Conservation (phyloP, 305 asterid genomes). For the Fraxinus floribunda region DNA sequence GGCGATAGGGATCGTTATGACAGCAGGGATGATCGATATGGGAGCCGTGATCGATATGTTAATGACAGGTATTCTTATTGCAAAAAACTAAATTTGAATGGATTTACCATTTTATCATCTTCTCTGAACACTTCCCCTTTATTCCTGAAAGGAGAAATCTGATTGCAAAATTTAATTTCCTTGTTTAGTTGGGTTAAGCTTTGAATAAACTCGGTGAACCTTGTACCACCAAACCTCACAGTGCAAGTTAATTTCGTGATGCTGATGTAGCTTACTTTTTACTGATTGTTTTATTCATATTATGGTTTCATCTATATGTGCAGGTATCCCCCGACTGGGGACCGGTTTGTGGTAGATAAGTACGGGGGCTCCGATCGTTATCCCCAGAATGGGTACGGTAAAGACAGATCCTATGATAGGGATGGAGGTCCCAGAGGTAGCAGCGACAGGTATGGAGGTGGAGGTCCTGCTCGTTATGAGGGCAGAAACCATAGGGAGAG, state of each 20-base stretch:
- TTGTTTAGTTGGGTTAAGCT: background rate
- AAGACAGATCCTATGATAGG: conserved; percentile 62
- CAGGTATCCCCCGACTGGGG: conserved; percentile 69
- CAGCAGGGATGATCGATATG: conserved; percentile 47
- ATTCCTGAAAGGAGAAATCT: background rate
- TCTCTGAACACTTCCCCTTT: background rate
- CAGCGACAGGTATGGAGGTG: conserved; percentile 40
- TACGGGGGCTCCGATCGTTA: conserved; percentile 67
- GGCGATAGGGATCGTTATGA: conserved; percentile 72
- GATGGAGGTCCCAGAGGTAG: conserved; percentile 58
- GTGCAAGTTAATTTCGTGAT: background rate
- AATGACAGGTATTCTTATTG: conserved; percentile 56
- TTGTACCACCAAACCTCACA: background rate
- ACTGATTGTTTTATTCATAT: background rate
- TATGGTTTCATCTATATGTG: background rate
- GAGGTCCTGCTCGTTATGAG: conserved; percentile 60
- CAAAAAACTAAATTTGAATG: background rate
- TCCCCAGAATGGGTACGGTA: conserved; percentile 62
- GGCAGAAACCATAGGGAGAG: conserved; percentile 80
- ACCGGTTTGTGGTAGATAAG: conserved; percentile 57
- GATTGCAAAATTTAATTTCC: background rate
- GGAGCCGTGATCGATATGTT: conserved; percentile 61
- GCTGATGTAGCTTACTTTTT: background rate
- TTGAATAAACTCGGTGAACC: background rate
- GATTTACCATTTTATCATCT: background rate